Base-by-base conservation (phyloP, 2,329 filamentous ascomycete genomes). In the Dryadomyces sulphureus region DNA sequence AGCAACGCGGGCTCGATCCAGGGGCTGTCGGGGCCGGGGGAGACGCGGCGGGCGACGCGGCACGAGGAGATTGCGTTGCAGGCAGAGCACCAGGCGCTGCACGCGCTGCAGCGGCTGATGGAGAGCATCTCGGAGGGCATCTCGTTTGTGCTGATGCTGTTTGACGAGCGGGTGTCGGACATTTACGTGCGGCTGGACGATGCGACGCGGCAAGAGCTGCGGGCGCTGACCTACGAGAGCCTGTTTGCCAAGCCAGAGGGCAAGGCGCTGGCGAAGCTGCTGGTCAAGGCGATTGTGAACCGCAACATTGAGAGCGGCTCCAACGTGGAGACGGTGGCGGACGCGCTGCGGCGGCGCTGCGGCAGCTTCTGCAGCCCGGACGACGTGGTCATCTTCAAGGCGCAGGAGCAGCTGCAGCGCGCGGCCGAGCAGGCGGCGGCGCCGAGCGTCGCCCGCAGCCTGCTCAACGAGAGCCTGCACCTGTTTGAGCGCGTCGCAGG, bases 241-340 rank as follows among this genome's bases (percentile, higher is more conserved):
- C 75, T 98, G 0, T 96, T 98, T 61, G 84, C 86, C 4, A 79
- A 82, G 38, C 64, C 73, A 6, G 72, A 79, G 17, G 92, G 92
- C 27, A 87, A 87, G 55, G 87, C 94, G 11, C 75, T 96, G 21
- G 93, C 90, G 3, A 95, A 94, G 62, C 76, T 94, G 46, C 71
- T 98, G 1, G 92, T 98, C 47, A 98, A 96, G 62, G 88, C 90
- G 1, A 96, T 98, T 57, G 92, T 98, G 46, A 96, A 96, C 61
- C 81, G 89, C 56, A 98, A 94, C 61, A 98, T 98, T 55, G 84
- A 90, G 48, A 94, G 87, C 57, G 92, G 93, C 9, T 90, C 89
- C 5, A 98, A 96, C 52, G 90, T 98, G 19, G 93, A 98, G 64
- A 95, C 89, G 0, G 88, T 98, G 21, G 90, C 92, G 0, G 92